A percentile compares a stretch with the other conserved stretches of the same genome.
These are phyloP conservation scores for Leonotis leonurus DNA, from an alignment of 257 asterid genomes.

Conservation along the genomic window DNA sequence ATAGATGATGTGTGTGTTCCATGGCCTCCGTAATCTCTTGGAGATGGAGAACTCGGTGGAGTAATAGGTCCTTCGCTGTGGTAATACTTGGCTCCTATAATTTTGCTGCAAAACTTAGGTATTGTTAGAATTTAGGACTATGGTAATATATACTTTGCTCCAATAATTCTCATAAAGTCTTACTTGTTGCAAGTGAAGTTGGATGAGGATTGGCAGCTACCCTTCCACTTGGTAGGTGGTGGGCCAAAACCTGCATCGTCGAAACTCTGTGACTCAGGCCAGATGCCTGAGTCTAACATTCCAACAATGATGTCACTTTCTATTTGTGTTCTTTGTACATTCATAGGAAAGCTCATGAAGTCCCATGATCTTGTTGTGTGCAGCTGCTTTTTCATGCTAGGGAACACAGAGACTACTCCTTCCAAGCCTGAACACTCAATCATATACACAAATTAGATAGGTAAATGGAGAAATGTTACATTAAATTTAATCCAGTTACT, in stretches of 20 bases:
- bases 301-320: slow-evolving; percentile 42
- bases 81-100: slow-evolving; percentile 56
- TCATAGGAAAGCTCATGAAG: slow-evolving; percentile 43
- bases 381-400: slow-evolving; percentile 34
- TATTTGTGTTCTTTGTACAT: slow-evolving; percentile 14
- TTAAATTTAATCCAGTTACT: not conserved
- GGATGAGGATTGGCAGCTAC: slow-evolving; percentile 32
- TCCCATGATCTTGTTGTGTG: slow-evolving; percentile 64
- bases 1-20: slow-evolving; percentile 60
- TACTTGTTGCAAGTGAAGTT: slow-evolving; percentile 55
- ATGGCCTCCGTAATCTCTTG: slow-evolving; percentile 55
- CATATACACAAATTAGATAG: not conserved
- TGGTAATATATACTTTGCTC: too few species aligned
- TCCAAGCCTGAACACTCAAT: slow-evolving; percentile 27
- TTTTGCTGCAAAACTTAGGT: slow-evolving; percentile 35
- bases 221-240: slow-evolving; percentile 45
- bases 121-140: not conserved
- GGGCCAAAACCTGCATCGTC: slow-evolving; percentile 23
- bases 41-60: slow-evolving; percentile 29
- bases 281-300: slow-evolving; percentile 46
- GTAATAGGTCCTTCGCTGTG: slow-evolving; percentile 22
- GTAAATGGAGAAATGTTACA: not conserved
- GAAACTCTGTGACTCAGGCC: slow-evolving; percentile 52
- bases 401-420: slow-evolving; percentile 47
- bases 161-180: not conserved